Evolutionary conservation across 2,329 filamentous ascomycete genomes (phyloP).

Genomic region (Phyllachora maydis): DNA sequence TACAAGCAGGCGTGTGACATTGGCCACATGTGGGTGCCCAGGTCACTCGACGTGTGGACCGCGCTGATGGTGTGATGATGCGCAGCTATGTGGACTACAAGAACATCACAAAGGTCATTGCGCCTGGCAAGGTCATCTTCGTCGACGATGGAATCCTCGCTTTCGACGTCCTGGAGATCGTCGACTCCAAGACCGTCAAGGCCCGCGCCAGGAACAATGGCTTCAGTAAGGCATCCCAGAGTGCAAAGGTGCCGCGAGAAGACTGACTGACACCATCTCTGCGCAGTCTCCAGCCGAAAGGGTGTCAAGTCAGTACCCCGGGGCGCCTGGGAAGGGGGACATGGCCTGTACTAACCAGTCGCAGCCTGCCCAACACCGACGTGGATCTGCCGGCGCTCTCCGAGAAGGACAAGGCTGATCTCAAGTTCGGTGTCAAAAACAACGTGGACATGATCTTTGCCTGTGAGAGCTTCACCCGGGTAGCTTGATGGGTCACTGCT

Average conservation of each 20-base stretch:
- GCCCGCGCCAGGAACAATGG: conserved; percentile 89
- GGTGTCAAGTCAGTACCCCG: too few relatives aligned
- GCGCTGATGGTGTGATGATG: too few relatives aligned
- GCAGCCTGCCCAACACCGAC: conserved; percentile 74
- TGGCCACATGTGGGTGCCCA: conserved; percentile 72
- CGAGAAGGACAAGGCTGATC: conserved; percentile 92
- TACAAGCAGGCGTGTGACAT: conserved; percentile 68
- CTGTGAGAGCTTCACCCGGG: conserved; percentile 14
- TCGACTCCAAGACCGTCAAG: conserved; percentile 75
- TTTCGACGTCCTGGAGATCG: conserved; percentile 73
- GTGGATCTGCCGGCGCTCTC: conserved; percentile 94
- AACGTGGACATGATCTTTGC: conserved; percentile 98
- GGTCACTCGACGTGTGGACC: too few relatives aligned
- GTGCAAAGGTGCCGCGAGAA: too few relatives aligned
- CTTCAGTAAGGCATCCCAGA: too few relatives aligned
- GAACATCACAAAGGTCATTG: conserved; percentile 97
- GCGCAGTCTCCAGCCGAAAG: conserved; percentile 97
- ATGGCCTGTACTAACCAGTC: too few relatives aligned
- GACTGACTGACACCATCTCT: too few relatives aligned
- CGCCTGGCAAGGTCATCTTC: conserved; percentile 74
- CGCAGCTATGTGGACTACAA: conserved; percentile 90
- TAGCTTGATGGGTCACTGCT: neutral
- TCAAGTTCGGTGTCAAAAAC: conserved; percentile 95
- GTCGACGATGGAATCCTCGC: conserved; percentile 94
- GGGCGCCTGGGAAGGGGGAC: too few relatives aligned